Evolutionary conservation across 108 stramenopile species (phyloP).

Genomic region (Cyclotella distinguenda): DNA sequence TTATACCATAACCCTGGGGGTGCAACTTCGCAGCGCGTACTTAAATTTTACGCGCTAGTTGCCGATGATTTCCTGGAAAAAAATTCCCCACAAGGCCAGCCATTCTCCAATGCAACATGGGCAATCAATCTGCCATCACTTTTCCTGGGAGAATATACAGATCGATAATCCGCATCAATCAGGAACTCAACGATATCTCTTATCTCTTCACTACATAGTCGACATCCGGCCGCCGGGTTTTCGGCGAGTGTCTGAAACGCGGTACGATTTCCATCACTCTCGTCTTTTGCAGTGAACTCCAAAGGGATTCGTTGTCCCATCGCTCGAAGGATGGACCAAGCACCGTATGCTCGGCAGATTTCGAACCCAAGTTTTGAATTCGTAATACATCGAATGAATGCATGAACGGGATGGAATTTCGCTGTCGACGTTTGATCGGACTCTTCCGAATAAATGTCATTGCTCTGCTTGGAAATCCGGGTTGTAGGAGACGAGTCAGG

Average conservation of each 20-base stretch:
- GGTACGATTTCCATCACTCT: slow-evolving; percentile 30
- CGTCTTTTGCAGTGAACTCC: slow-evolving; percentile 31
- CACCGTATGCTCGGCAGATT: slow-evolving; percentile 28
- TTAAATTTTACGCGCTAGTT: too few relatives aligned
- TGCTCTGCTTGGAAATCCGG: too few relatives aligned
- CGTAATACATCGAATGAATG: slow-evolving; percentile 28
- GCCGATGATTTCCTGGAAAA: slow-evolving; percentile 32
- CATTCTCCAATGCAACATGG: slow-evolving; percentile 61
- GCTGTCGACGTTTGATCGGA: background rate
- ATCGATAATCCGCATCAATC: slow-evolving; percentile 32
- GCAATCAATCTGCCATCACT: slow-evolving; percentile 38
- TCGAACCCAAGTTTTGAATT: slow-evolving; percentile 30
- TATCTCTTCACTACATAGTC: slow-evolving; percentile 24
- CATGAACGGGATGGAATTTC: slow-evolving; percentile 31
- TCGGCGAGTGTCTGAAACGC: slow-evolving; percentile 41
- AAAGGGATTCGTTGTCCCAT: slow-evolving; percentile 36
- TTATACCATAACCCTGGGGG: too few relatives aligned
- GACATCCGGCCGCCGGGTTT: slow-evolving; percentile 20
- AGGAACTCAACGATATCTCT: slow-evolving; percentile 33
- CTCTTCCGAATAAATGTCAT: background rate
- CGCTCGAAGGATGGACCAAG: slow-evolving; percentile 32
- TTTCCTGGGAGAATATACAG: slow-evolving; percentile 33
- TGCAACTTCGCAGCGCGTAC: too few relatives aligned
- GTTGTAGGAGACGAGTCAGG: too few relatives aligned
- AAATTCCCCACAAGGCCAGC: slow-evolving; percentile 63